Percentiles rank a stretch among this genome's conserved stretches.
These are phyloP conservation scores for Exophiala spinifera DNA, from an alignment of 2,329 filamentous ascomycete species.

Conservation along the genomic window DNA sequence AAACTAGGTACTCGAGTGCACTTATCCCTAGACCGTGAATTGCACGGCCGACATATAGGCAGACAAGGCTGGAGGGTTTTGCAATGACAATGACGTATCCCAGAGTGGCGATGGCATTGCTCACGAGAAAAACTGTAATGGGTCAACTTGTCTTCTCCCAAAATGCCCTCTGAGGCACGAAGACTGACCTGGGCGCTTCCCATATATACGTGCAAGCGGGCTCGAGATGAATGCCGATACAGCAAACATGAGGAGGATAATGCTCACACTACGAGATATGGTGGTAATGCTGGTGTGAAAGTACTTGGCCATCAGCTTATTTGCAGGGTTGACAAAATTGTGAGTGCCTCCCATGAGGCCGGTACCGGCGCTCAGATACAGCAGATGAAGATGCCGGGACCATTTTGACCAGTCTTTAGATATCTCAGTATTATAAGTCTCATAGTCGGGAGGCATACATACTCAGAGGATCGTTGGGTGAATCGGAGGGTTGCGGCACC, in stretches of 20 bases:
- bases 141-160: too few species aligned
- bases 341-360: neutral
- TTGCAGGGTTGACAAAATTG: neutral
- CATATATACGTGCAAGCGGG: neutral
- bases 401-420: too few species aligned
- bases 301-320: neutral
- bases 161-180: too few species aligned
- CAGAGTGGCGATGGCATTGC: neutral
- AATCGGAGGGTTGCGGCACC: conserved; percentile 18
- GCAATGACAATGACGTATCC: neutral
- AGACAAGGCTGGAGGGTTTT: neutral
- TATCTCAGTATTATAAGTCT: neutral
- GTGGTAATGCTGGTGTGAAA: neutral
- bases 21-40: conserved; percentile 30
- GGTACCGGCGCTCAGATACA: neutral
- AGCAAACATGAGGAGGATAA: neutral
- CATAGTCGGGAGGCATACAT: neutral
- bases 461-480: conserved; percentile 20
- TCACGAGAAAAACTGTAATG: neutral
- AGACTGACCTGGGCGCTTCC: neutral
- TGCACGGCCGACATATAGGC: conserved; percentile 30
- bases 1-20: conserved; percentile 25
- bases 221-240: neutral
- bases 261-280: neutral
- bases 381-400: too few species aligned